Percentiles rank a stretch among this genome's conserved stretches.
phyloP scores from a whole-genome alignment of 2,329 filamentous ascomycete species.

The Beauveria brongniartii region DNA sequence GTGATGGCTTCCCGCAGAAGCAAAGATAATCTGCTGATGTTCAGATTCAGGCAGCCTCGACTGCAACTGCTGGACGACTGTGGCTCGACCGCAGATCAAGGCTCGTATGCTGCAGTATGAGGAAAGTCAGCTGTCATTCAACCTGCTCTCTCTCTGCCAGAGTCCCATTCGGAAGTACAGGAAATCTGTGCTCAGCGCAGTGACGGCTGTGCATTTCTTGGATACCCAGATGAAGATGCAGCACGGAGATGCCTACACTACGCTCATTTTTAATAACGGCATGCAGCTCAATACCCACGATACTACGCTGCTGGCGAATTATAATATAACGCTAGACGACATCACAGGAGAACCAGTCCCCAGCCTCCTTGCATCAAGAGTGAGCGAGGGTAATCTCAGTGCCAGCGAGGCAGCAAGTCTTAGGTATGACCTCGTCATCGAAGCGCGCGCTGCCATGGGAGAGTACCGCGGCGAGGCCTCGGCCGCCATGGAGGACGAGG shows the following conservation, averaged over 20 bases:
- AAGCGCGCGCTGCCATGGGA: slow-evolving; percentile 33
- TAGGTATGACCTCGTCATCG: slow-evolving; percentile 29
- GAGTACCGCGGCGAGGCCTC: slow-evolving; percentile 42
- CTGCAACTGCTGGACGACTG: slow-evolving; percentile 52
- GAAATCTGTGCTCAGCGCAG: slow-evolving; percentile 35
- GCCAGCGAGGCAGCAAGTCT: slow-evolving; percentile 25
- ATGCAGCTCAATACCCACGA: background rate
- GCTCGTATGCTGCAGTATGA: slow-evolving; percentile 60
- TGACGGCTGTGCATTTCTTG: slow-evolving; percentile 32
- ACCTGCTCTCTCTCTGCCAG: slow-evolving; percentile 64
- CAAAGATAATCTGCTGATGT: background rate
- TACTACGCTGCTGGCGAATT: background rate
- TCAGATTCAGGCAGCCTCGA: slow-evolving; percentile 16
- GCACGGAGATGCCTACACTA: background rate
- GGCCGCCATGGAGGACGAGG: slow-evolving; percentile 38
- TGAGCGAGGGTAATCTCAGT: slow-evolving; percentile 2
- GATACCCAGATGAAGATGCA: slow-evolving; percentile 21
- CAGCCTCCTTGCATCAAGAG: background rate
- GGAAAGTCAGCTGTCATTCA: slow-evolving; percentile 63
- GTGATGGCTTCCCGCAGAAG: background rate
- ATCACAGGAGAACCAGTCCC: background rate
- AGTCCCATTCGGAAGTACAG: slow-evolving; percentile 49
- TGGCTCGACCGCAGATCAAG: slow-evolving; percentile 57
- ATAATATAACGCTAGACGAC: background rate
- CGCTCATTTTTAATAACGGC: background rate